Base-by-base conservation (phyloP, 768 basidiomycete species). In the Cystofilobasidium bisporidii region DNA sequence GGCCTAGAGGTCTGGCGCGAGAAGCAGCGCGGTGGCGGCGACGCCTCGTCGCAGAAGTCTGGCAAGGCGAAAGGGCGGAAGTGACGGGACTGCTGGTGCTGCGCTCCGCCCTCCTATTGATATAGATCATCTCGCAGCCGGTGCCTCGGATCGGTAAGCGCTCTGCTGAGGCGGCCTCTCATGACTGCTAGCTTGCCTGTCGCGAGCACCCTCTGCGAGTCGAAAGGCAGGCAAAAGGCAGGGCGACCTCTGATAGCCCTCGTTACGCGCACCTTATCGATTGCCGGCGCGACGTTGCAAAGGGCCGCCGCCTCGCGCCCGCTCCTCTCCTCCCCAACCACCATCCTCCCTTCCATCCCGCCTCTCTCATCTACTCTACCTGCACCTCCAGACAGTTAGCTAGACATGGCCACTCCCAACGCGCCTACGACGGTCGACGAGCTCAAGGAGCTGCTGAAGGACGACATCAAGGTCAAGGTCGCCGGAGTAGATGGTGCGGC, bases 381-480 rank as follows among this genome's bases (percentile, higher is more conserved):
- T 56, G 65, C 30, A 57, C 67, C 28, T 66, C 68, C 57, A 14
- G 69, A 32, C 15, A 32, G 43, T n/a, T 18, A 38, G 17, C 14
- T 22, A n/a, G 28, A 17, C 14, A 69, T 69, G 68, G 43, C 82
- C 15, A 81, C 79, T 8, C 24, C 50, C 28, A 64, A 72, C 61
- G 82, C 81, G 17, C 85, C 86, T 3, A 79, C 77, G 45, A 82
- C 83, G 40, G 69, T 86, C 1, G 76, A 83, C 12, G 84, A 88
- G 9, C 80, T 96, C 62, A 76, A 81, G 67, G 43, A 72, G 6
- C 74, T 84, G 18, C 79, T 94, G 61, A 66, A 72, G 41, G 3
- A 81, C 72, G 90, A 93, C 75, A 83, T 78, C 74, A 96, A 94
- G 78, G 85, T 97, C 73, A 94, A 96, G 79, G 89, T 97, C 36